These are phyloP conservation scores for Ceratocystis smalleyi DNA, from an alignment of 2,329 filamentous ascomycete genomes.

Conservation along the genomic window DNA sequence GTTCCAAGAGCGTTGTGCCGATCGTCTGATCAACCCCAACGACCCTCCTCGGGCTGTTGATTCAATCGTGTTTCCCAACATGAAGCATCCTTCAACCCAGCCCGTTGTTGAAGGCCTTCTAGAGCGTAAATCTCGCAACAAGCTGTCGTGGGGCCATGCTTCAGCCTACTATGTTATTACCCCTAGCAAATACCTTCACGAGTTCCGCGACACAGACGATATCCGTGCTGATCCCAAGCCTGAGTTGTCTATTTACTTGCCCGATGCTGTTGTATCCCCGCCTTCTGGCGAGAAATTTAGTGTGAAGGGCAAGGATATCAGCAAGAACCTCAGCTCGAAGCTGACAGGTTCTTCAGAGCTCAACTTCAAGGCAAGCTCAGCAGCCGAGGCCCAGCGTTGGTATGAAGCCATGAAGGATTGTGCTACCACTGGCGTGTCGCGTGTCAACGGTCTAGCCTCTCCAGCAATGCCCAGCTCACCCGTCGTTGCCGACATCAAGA, in stretches of 20 bases:
- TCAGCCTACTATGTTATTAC: conserved; percentile 83
- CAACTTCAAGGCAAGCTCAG: conserved; percentile 71
- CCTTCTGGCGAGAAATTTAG: conserved; percentile 72
- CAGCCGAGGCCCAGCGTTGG: conserved; percentile 73
- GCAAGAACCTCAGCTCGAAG: conserved; percentile 64
- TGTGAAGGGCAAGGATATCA: conserved; percentile 86
- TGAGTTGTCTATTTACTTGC: conserved; percentile 79
- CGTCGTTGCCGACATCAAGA: conserved; percentile 19
- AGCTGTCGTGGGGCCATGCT: conserved; percentile 61
- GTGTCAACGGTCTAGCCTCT: conserved; percentile 20
- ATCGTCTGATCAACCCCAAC: conserved; percentile 62
- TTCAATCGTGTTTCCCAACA: conserved; percentile 71
- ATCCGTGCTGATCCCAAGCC: conserved; percentile 56
- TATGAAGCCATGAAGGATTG: conserved; percentile 53
- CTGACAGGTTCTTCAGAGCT: conserved; percentile 68
- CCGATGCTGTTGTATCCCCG: conserved; percentile 65
- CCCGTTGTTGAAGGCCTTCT: conserved; percentile 75
- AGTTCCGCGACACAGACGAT: conserved; percentile 86
- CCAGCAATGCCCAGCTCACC: conserved; percentile 19
- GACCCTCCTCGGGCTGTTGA: conserved; percentile 58
- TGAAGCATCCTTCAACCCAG: conserved; percentile 64
- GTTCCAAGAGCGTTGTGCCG: conserved; percentile 57
- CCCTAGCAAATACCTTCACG: conserved; percentile 75
- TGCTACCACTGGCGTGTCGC: conserved; percentile 35
- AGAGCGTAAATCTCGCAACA: conserved; percentile 79